Evolutionary conservation across 257 asterid species (phyloP).

Genomic region (Coffea eugenioides): DNA sequence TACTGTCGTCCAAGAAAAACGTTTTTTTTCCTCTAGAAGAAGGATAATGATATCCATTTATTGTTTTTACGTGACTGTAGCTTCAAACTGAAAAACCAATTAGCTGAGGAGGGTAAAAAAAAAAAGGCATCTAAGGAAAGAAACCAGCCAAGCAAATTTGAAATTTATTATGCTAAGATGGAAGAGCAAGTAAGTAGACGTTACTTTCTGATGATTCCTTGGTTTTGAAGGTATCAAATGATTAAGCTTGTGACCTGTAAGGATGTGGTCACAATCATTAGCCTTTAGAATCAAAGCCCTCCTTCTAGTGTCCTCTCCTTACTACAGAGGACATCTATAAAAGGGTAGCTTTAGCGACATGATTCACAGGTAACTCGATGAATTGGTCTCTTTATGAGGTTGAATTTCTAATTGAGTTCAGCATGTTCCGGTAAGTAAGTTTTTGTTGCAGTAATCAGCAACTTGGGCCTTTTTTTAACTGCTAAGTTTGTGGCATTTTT

Average conservation of each 20-base stretch:
- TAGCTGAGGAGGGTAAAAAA: too few species aligned
- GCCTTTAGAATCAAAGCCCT: slow-evolving; percentile 3
- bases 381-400: background rate
- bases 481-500: background rate
- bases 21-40: too few species aligned
- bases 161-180: background rate
- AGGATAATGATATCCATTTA: background rate
- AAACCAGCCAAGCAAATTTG: background rate
- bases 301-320: background rate
- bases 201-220: background rate
- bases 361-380: background rate
- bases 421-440: too few species aligned
- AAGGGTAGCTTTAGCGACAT: background rate
- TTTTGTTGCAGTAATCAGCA: background rate
- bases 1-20: background rate
- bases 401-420: too few species aligned
- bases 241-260: background rate
- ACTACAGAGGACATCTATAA: too few species aligned
- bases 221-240: background rate
- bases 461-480: background rate
- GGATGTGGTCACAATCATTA: slow-evolving; percentile 1
- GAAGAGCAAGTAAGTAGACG: background rate
- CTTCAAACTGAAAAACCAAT: too few species aligned
- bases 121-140: too few species aligned
- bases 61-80: background rate